A percentile compares a stretch with the other conserved stretches of the same genome.
These are phyloP conservation scores for Fraxinus nigra DNA, from an alignment of 305 asterid species.

Conservation along the genomic window DNA sequence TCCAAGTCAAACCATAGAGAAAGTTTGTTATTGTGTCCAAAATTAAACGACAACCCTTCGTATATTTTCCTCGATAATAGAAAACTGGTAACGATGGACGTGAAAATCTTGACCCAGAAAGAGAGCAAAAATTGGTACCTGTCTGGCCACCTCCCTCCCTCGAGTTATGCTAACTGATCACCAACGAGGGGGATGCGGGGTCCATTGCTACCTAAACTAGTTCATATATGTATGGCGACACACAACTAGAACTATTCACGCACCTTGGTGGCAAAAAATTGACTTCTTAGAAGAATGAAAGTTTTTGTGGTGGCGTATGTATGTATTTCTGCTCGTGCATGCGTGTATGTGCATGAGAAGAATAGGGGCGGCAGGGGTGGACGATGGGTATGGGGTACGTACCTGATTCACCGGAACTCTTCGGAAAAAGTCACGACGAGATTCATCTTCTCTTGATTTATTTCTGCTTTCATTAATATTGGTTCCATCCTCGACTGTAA, in stretches of 20 bases:
- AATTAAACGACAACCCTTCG: neutral
- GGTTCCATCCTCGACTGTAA: slow-evolving; percentile 21
- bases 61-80: no score
- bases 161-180: neutral
- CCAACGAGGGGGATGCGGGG: neutral
- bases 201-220: neutral
- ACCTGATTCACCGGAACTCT: slow-evolving; percentile 61
- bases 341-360: neutral
- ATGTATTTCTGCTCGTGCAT: neutral
- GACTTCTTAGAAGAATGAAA: neutral
- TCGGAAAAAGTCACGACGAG: slow-evolving; percentile 29
- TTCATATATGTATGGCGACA: neutral
- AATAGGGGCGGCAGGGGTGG: neutral
- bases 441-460: slow-evolving; percentile 17
- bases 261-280: slow-evolving; percentile 2
- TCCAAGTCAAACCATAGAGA: neutral
- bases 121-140: no score
- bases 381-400: slow-evolving; percentile 22
- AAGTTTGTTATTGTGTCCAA: neutral
- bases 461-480: neutral
- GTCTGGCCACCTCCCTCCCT: neutral
- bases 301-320: neutral
- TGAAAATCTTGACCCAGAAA: neutral
- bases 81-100: neutral
- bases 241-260: neutral